Conservation (phyloP, 1,284 basidiomycete species). For the Ceratobasidium theobromae region DNA sequence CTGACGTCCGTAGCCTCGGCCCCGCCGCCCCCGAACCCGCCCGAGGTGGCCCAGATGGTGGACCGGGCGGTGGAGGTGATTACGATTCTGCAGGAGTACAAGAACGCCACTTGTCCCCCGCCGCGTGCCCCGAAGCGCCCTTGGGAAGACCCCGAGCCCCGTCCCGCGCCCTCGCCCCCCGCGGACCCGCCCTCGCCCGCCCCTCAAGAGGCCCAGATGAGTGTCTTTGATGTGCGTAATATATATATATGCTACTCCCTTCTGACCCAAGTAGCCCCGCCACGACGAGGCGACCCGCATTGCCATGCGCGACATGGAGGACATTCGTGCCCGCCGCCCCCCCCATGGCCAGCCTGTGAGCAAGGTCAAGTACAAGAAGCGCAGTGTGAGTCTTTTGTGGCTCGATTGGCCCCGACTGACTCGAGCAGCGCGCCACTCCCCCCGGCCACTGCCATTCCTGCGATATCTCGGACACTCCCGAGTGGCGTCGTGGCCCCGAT, state of each 20-base stretch:
- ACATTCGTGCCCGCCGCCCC: conserved; percentile 18
- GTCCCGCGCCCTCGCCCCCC: conserved; percentile 11
- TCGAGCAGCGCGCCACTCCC: conserved; percentile 22
- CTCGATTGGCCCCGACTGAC: not conserved
- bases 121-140: conserved; percentile 9
- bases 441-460: conserved; percentile 35
- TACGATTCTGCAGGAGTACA: conserved; percentile 8
- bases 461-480: conserved; percentile 35
- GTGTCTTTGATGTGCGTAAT: conserved; percentile 23
- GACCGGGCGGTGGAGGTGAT: conserved; percentile 13
- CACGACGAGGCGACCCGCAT: conserved; percentile 2
- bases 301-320: conserved; percentile 23
- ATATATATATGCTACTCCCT: not conserved
- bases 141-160: conserved; percentile 17
- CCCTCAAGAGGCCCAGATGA: conserved; percentile 22
- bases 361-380: conserved; percentile 36
- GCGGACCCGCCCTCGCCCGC: conserved; percentile 3
- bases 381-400: conserved; percentile 30
- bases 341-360: not conserved
- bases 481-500: conserved; percentile 37
- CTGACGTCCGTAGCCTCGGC: not conserved
- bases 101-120: not conserved
- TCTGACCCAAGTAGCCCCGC: no score
- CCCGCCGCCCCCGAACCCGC: not conserved
- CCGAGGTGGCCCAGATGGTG: conserved; percentile 21